A percentile compares a stretch with the other conserved stretches of the same genome.
These are phyloP conservation scores for Pezicula rhizophila DNA, from an alignment of 2,329 filamentous ascomycete genomes.

Conservation along the genomic window DNA sequence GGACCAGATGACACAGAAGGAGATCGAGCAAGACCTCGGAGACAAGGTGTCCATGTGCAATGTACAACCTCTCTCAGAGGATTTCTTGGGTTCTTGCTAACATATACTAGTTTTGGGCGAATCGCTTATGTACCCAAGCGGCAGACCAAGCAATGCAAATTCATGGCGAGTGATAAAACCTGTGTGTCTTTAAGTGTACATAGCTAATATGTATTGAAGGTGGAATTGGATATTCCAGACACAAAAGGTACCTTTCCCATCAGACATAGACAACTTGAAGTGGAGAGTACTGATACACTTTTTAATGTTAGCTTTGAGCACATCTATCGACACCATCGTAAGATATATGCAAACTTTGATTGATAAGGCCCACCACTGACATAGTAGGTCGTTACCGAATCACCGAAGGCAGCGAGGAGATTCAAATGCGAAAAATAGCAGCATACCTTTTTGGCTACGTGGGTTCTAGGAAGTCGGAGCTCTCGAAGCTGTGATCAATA, in stretches of 20 bases:
- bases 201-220: conserved; percentile 3
- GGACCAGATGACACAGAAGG: conserved; percentile 43
- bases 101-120: conserved; percentile 46
- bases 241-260: conserved; percentile 13
- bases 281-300: conserved; percentile 19
- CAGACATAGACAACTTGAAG: not conserved
- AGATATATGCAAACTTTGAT: conserved; percentile 1
- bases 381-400: conserved; percentile 45
- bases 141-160: conserved; percentile 55
- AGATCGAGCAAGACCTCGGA: conserved; percentile 50
- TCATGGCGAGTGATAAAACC: conserved; percentile 23
- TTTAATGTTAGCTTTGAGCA: conserved; percentile 52
- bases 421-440: conserved; percentile 60
- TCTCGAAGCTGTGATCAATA: conserved; percentile 13
- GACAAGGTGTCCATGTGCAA: conserved; percentile 62
- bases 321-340: conserved; percentile 57
- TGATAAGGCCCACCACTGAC: not conserved
- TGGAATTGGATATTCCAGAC: conserved; percentile 21
- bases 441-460: conserved; percentile 47
- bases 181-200: conserved; percentile 8
- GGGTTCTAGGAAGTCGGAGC: conserved; percentile 32
- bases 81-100: not conserved
- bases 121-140: conserved; percentile 52
- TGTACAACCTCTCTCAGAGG: conserved; percentile 4
- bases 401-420: conserved; percentile 59